Percentiles rank a stretch among this genome's conserved stretches.
Evolutionary conservation across 2,329 filamentous ascomycete genomes (phyloP).

Genomic region (Talaromyces sp.): DNA sequence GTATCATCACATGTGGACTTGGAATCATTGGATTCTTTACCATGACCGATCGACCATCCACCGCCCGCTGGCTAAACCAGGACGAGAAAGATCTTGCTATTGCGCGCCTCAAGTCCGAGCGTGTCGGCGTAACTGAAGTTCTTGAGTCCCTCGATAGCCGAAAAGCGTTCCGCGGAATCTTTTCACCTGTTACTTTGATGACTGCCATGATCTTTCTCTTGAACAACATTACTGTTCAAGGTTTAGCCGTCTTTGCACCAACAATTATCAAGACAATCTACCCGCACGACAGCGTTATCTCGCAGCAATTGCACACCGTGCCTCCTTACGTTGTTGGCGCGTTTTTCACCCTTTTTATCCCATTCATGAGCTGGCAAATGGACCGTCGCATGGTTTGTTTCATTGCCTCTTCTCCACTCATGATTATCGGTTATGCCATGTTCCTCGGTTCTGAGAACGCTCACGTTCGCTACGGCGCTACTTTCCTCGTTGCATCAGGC

Average conservation of each 20-base stretch:
- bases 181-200: slow-evolving; percentile 60
- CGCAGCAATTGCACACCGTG: slow-evolving; percentile 60
- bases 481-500: slow-evolving; percentile 79
- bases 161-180: slow-evolving; percentile 63
- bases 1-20: slow-evolving; percentile 61
- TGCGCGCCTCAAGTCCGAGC: slow-evolving; percentile 63
- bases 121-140: slow-evolving; percentile 60
- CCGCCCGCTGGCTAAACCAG: slow-evolving; percentile 67
- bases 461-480: slow-evolving; percentile 68
- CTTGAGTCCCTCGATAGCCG: slow-evolving; percentile 61
- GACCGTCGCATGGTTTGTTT: slow-evolving; percentile 74
- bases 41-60: slow-evolving; percentile 72
- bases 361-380: slow-evolving; percentile 68
- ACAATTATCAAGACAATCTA: slow-evolving; percentile 70
- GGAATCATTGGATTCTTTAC: slow-evolving; percentile 62
- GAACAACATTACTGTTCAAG: slow-evolving; percentile 61
- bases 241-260: slow-evolving; percentile 73
- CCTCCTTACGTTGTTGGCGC: slow-evolving; percentile 70
- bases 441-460: slow-evolving; percentile 64
- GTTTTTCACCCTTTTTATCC: slow-evolving; percentile 72
- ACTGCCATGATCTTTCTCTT: slow-evolving; percentile 62
- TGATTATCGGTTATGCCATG: slow-evolving; percentile 73
- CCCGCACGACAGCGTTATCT: slow-evolving; percentile 55
- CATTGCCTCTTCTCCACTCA: slow-evolving; percentile 64
- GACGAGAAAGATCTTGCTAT: slow-evolving; percentile 68